Base-by-base conservation (phyloP, 2,329 filamentous ascomycete species). In the Nannizziopsis arthrosporioides region DNA sequence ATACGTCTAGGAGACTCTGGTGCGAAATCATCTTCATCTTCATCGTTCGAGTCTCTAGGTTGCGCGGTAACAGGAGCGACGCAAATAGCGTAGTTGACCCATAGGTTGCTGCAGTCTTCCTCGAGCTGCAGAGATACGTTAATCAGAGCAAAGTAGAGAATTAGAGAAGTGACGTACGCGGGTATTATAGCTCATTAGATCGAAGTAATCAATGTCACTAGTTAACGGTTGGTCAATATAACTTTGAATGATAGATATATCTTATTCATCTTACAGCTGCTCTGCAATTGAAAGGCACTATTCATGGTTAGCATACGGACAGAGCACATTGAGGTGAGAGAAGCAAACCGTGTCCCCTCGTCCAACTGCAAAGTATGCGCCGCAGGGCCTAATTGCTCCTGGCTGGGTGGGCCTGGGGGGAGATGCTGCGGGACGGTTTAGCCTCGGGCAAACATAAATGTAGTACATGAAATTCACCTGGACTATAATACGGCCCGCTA, bases 41-140 rank as follows among this genome's bases (percentile, higher is more conserved):
- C 44, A 43, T 39, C 22, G 17, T 27, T 27, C 7, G 22, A 27
- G 22, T 27, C 22, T 27, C 22, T 3, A 4, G 48, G 12, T n/a
- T 19, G 19, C 32, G 42, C 36, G 31, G 31, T 27, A 34, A 53
- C 45, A 12, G 53, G 53, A 31, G 49, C 51, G 12, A 55, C 41
- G 36, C 53, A 55, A 12, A 55, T 49, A 34, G 51, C 49, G n/a
- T 53, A 50, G 31, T 52, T 51, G 18, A 32, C 32, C 53, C 49
- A 55, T 14, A 55, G 30, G 17, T 55, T 55, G 15, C 35, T 42
- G 31, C 53, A 55, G n/a, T 50, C 32, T 22, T 31, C 19, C 34
- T 51, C 47, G 17, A 55, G 34, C 53, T 55, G 37, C 6, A 32
- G 32, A 42, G 3, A 10, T 8, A 14, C 4, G 17, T 18, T 7